Percentiles rank a stretch among this genome's conserved stretches.
Conservation (phyloP, 306 rosid genomes). For the Vigna unguiculata region DNA sequence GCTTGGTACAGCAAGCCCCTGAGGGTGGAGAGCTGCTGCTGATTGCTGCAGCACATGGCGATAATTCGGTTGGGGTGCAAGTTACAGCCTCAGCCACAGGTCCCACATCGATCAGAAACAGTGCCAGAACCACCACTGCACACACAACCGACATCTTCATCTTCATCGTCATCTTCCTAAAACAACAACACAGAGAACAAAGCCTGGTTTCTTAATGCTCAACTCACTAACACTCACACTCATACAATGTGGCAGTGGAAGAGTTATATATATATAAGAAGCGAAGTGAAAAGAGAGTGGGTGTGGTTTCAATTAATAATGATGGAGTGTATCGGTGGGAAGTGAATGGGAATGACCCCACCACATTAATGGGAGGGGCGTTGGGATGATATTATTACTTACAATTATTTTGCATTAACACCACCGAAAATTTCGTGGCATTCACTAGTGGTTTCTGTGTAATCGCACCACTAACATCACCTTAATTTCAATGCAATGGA, state of each 20-base stretch:
- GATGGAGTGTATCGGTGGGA: neutral
- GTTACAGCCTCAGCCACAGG: constrained; percentile 52
- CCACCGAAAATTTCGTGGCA: neutral
- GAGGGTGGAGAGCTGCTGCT: constrained; percentile 25
- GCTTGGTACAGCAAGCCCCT: constrained; percentile 51
- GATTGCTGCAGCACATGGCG: constrained; percentile 57
- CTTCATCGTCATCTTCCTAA: neutral
- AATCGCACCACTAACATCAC: too few species aligned
- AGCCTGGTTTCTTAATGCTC: neutral
- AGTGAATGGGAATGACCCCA: neutral
- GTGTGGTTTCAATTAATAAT: neutral
- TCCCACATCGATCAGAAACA: constrained; percentile 32
- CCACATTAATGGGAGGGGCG: neutral
- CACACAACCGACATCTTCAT: constrained; percentile 10
- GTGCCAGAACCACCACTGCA: constrained; percentile 35
- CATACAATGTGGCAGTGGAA: neutral
- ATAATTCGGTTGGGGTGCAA: constrained; percentile 43
- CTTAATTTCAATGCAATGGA: neutral
- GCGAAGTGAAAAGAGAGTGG: neutral
- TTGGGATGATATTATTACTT: neutral
- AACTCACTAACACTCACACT: neutral
- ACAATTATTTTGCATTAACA: neutral
- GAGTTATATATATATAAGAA: neutral
- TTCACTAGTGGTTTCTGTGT: neutral
- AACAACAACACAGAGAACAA: neutral